Evolutionary conservation across 2,329 filamentous ascomycete genomes (phyloP).

Genomic region (Parastagonospora avenae): DNA sequence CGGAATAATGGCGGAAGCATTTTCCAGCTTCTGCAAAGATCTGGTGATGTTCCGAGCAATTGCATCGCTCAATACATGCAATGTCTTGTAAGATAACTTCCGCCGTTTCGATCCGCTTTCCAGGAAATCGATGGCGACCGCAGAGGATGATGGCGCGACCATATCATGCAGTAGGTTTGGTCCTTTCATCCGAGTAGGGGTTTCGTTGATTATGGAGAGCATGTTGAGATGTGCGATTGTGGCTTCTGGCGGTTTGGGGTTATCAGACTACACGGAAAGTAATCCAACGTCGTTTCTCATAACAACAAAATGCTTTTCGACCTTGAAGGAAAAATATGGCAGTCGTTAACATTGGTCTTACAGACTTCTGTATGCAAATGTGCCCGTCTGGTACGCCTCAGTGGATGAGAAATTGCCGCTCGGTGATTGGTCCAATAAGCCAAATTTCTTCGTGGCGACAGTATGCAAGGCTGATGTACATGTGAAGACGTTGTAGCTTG

Average conservation of each 20-base stretch:
- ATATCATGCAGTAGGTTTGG: conserved; percentile 67
- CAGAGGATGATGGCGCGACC: conserved; percentile 53
- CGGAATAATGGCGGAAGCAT: conserved; percentile 64
- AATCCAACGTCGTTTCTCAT: background rate
- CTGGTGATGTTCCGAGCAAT: conserved; percentile 54
- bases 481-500: conserved; percentile 24
- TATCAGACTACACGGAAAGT: background rate
- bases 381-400: conserved; percentile 4
- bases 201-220: conserved; percentile 60
- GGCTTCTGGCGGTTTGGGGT: too few species aligned
- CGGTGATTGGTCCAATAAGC: conserved; percentile 35
- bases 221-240: background rate
- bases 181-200: conserved; percentile 59
- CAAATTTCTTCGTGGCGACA: conserved; percentile 23
- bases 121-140: conserved; percentile 68
- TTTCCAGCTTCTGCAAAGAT: conserved; percentile 31
- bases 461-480: conserved; percentile 20
- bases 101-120: conserved; percentile 53
- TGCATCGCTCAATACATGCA: conserved; percentile 63
- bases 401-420: conserved; percentile 43
- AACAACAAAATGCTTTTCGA: background rate
- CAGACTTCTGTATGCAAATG: background rate
- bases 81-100: conserved; percentile 64
- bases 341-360: background rate
- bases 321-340: background rate